These are phyloP conservation scores for Parascedosporium putredinis DNA, from an alignment of 2,329 filamentous ascomycete species.

Conservation along the genomic window DNA sequence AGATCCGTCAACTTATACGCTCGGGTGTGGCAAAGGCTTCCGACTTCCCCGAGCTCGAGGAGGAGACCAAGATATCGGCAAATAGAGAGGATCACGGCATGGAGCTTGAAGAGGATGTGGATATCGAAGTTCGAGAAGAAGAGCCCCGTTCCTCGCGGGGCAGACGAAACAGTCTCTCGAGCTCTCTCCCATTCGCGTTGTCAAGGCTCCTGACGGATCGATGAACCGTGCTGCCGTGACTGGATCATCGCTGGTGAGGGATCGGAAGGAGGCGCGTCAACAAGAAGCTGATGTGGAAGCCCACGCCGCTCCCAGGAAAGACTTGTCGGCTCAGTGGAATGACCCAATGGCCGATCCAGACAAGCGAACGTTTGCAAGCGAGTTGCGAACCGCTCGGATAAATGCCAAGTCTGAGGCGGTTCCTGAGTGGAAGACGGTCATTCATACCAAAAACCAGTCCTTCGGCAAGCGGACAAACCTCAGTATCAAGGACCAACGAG, in stretches of 20 bases:
- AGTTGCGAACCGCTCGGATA: constrained; percentile 60
- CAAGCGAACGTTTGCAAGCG: constrained; percentile 78
- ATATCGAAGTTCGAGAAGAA: constrained; percentile 93
- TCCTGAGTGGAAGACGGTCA: constrained; percentile 86
- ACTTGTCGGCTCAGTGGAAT: constrained; percentile 86
- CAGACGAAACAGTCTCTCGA: constrained; percentile 96
- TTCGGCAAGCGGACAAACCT: constrained; percentile 80
- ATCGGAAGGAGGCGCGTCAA: constrained; percentile 78
- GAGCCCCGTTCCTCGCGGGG: constrained; percentile 88
- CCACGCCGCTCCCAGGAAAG: constrained; percentile 62
- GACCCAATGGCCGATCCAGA: constrained; percentile 89
- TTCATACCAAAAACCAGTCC: constrained; percentile 67
- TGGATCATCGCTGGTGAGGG: constrained; percentile 77
- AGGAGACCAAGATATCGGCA: constrained; percentile 85
- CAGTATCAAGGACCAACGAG: constrained; percentile 90
- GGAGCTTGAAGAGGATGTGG: constrained; percentile 90
- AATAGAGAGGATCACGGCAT: constrained; percentile 77
- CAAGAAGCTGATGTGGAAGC: constrained; percentile 72
- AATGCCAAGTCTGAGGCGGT: constrained; percentile 55
- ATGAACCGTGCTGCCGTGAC: constrained; percentile 95
- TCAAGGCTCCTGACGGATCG: constrained; percentile 96
- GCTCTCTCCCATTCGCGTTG: constrained; percentile 86
- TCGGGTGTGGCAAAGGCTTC: constrained; percentile 87
- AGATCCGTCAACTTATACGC: constrained; percentile 91
- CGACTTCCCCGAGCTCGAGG: constrained; percentile 89